These are phyloP conservation scores for Zizania palustris DNA, from an alignment of 202 grass and related monocot genomes.

Conservation along the genomic window DNA sequence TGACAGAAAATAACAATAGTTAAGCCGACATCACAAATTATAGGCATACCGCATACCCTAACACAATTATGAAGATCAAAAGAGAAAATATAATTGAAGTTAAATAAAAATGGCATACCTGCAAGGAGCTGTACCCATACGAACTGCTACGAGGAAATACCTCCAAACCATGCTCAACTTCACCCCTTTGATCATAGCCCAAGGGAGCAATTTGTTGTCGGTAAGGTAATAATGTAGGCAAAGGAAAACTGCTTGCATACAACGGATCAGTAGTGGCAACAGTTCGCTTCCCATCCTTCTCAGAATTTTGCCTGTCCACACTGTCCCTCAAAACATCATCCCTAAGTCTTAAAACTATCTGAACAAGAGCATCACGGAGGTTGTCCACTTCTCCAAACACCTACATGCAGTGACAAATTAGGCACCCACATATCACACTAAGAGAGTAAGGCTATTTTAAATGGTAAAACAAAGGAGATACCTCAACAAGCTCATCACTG, in stretches of 20 bases:
- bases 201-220: conserved; percentile 49
- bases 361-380: conserved; percentile 88
- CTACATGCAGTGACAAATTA: conserved; percentile 45
- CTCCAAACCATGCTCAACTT: conserved; percentile 61
- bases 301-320: conserved; percentile 66
- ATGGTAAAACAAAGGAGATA: conserved; percentile 38
- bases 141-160: conserved; percentile 55
- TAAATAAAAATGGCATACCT: conserved; percentile 51
- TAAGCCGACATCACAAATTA: conserved; percentile 5
- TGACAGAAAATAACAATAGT: conserved; percentile 40
- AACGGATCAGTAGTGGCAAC: conserved; percentile 56
- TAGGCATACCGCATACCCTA: not conserved
- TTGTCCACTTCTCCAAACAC: conserved; percentile 81
- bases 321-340: conserved; percentile 92
- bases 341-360: conserved; percentile 88
- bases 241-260: conserved; percentile 55
- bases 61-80: conserved; percentile 24
- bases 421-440: conserved; percentile 15
- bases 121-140: conserved; percentile 76
- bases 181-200: conserved; percentile 68
- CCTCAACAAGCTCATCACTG: conserved; percentile 88
- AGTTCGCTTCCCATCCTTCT: conserved; percentile 58
- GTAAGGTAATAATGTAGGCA: conserved; percentile 62
- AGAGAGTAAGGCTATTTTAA: conserved; percentile 9
- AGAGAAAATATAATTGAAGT: not conserved